These are phyloP conservation scores for Pseudogymnoascus sp. DNA, from an alignment of 2,329 filamentous ascomycete genomes.

Conservation along the genomic window DNA sequence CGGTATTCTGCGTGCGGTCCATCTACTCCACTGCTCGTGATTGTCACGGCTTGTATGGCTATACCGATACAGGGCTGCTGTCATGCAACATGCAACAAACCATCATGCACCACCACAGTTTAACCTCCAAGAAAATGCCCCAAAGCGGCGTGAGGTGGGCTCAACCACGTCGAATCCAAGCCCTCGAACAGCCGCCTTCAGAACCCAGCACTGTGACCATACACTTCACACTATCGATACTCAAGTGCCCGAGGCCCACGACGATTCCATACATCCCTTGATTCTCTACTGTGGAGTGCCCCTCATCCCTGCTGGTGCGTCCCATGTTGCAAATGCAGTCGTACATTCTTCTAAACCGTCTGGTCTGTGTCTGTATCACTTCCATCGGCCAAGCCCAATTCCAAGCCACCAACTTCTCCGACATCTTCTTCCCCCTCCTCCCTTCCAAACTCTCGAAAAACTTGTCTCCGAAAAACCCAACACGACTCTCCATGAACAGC, in stretches of 20 bases:
- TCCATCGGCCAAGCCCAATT: constrained; percentile 1
- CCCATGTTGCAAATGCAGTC: constrained; percentile 7
- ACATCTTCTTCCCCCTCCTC: not conserved
- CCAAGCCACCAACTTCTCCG: constrained; percentile 5
- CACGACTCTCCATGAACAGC: constrained; percentile 2
- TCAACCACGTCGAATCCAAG: not conserved
- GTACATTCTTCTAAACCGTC: constrained; percentile 2
- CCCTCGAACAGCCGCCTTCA: constrained; percentile 4
- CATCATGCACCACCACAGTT: not conserved
- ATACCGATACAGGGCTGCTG: not conserved
- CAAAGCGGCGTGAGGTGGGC: constrained; percentile 6
- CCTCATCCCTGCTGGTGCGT: constrained; percentile 6
- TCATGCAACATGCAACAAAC: not conserved
- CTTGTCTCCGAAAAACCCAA: not conserved
- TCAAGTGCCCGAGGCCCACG: not conserved
- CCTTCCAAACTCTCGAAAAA: not conserved
- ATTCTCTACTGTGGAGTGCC: not conserved
- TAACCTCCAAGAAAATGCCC: not conserved
- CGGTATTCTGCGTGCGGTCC: not conserved
- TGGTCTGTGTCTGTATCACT: constrained; percentile 6
- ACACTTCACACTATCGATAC: not conserved
- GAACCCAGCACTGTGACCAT: not conserved
- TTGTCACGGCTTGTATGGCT: not conserved
- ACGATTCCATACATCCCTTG: constrained; percentile 4
- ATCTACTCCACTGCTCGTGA: not conserved